Base-by-base conservation (phyloP, 371 early-diverging fungal species). In the Pancytospora philotis region DNA sequence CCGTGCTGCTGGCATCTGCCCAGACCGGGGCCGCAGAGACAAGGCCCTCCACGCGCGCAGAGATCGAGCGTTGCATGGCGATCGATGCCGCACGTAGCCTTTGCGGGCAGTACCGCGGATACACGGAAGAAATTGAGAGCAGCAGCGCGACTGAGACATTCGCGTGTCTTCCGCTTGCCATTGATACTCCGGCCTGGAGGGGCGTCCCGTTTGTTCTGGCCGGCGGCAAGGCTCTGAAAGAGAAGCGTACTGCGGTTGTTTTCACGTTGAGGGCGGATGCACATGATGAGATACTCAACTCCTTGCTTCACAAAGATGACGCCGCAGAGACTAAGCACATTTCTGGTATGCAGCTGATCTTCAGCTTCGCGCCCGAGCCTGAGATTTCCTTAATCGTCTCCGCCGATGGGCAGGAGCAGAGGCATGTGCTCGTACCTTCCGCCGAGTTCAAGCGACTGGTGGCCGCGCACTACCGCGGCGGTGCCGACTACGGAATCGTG, bases 1-100 rank as follows among this genome's bases (percentile, higher is more conserved):
- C 89, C n/a, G 79, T 92, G 61, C 83, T 92, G 58, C 89, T 58
- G 8, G 31, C 8, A 1, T 16, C 25, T 3, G 68, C 67, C 37
- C 25, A 36, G 51, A 3, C 55, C 49, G 6, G 27, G n/a, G n/a
- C 49, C 30, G 53, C 64, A 25, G 67, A 55, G 34, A 34, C 49
- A 28, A 34, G 55, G 22, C 49, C 66, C 16, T 41, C 45, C 32
- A 56, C 52, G 45, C 62, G 57, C 48, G 1, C 71, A 22, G 16
- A 59, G 10, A 59, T 71, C 2, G 62, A 56, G n/a, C 22, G 34
- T 3, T 38, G 27, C 28, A 51, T 37, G 16, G 45, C 30, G 31
- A 52, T 71, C 6, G 50, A 67, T 25, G 28, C 25, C 1, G 58
- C 69, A 31, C 28, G 25, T 3, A 48, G 49, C 45, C 25, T 71